A percentile compares a stretch with the other conserved stretches of the same genome.
These are phyloP conservation scores for Talaromyces sp. DNA, from an alignment of 2,329 filamentous ascomycete species.

Conservation along the genomic window DNA sequence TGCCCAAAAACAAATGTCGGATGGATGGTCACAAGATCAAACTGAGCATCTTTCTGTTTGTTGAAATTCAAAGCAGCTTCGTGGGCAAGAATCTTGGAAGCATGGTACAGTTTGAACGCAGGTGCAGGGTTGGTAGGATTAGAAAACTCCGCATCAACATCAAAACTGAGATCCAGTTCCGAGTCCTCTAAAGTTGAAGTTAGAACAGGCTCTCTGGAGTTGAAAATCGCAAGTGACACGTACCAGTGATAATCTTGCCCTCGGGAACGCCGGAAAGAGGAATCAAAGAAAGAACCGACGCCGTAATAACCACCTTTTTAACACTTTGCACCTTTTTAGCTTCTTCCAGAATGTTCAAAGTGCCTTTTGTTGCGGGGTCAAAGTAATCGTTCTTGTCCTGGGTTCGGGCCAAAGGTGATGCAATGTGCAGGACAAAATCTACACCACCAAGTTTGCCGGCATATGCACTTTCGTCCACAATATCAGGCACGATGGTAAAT, in stretches of 20 bases:
- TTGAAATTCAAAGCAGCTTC: constrained; percentile 17
- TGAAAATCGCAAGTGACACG: neutral
- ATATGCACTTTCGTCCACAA: constrained; percentile 10
- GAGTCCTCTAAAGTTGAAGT: neutral
- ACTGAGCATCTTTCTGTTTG: constrained; percentile 13
- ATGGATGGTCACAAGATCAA: constrained; percentile 17
- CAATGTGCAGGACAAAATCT: constrained; percentile 17
- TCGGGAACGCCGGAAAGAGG: neutral
- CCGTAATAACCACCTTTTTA: constrained; percentile 17
- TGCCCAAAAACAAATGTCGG: constrained; percentile 18
- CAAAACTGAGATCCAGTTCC: neutral
- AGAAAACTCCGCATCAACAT: neutral
- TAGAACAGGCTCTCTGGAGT: neutral
- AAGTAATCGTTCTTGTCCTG: constrained; percentile 14
- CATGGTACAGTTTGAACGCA: constrained; percentile 15
- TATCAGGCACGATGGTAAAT: constrained; percentile 14
- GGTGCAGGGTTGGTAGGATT: constrained; percentile 9
- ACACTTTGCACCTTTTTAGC: constrained; percentile 15
- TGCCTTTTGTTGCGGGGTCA: constrained; percentile 19
- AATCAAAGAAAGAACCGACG: neutral
- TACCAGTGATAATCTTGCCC: neutral
- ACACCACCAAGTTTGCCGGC: constrained; percentile 11
- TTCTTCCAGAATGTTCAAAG: constrained; percentile 10
- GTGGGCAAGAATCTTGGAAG: constrained; percentile 21
- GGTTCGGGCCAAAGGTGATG: constrained; percentile 14